Evolutionary conservation across 2,329 filamentous ascomycete genomes (phyloP).

Genomic region (Trichophyton simii): DNA sequence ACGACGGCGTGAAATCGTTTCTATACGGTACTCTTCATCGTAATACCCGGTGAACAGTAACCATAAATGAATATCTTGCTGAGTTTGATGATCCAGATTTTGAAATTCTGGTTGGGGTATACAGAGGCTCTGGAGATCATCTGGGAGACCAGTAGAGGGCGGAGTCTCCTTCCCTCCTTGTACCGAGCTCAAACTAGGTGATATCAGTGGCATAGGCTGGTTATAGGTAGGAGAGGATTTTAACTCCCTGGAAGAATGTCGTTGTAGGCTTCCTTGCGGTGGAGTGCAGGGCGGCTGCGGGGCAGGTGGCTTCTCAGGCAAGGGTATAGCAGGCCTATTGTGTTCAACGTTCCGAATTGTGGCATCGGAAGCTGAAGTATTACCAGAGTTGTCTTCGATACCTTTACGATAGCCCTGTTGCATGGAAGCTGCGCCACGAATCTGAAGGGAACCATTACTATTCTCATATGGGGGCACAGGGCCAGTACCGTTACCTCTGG

Average conservation of each 20-base stretch:
- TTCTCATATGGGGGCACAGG: not conserved
- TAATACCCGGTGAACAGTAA: conserved; percentile 25
- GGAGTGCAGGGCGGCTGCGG: not conserved
- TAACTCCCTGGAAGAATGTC: not conserved
- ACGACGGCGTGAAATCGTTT: conserved; percentile 13
- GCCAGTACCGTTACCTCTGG: not conserved
- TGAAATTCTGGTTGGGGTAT: conserved; percentile 9
- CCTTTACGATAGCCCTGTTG: not conserved
- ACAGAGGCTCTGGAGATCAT: not conserved
- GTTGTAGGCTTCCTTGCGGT: not conserved
- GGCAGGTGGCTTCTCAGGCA: not conserved
- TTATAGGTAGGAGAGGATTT: not conserved
- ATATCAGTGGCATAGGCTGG: not conserved
- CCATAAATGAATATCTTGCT: conserved; percentile 25
- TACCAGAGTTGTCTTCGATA: not conserved
- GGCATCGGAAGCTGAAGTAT: not conserved
- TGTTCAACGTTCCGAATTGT: not conserved
- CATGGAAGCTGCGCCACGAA: not conserved
- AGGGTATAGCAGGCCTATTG: not conserved
- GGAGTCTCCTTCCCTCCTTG: not conserved
- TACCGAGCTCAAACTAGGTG: not conserved
- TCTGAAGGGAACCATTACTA: not conserved
- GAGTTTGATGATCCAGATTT: conserved; percentile 7
- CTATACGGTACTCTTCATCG: conserved; percentile 23
- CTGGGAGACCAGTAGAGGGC: not conserved